These are phyloP conservation scores for Coniochaeta sp. DNA, from an alignment of 2,329 filamentous ascomycete genomes.

Conservation along the genomic window DNA sequence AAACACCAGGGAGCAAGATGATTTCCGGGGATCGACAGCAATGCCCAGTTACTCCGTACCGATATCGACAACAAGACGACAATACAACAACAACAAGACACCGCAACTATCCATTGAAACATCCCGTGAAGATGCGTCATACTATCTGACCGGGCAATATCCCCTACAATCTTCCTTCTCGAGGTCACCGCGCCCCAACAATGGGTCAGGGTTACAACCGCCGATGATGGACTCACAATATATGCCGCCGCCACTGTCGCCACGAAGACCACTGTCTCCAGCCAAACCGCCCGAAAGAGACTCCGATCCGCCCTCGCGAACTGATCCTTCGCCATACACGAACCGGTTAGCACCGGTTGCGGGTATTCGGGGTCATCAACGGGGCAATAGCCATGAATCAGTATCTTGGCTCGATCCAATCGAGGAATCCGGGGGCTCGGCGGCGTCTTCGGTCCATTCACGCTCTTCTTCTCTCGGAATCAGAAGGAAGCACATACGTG, in stretches of 20 bases:
- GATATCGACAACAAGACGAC: constrained; percentile 14
- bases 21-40: constrained; percentile 12
- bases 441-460: constrained; percentile 73
- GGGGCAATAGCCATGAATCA: constrained; percentile 67
- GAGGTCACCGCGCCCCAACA: constrained; percentile 29
- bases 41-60: constrained; percentile 18
- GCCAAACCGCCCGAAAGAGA: constrained; percentile 22
- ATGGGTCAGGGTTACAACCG: constrained; percentile 33
- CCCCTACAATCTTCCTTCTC: constrained; percentile 48
- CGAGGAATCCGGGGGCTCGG: constrained; percentile 80
- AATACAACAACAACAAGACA: constrained; percentile 13
- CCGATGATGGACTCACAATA: constrained; percentile 49
- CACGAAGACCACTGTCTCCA: constrained; percentile 49
- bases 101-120: constrained; percentile 12
- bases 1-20: constrained; percentile 33
- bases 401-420: constrained; percentile 94
- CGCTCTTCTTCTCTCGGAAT: constrained; percentile 64
- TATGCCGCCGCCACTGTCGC: constrained; percentile 66
- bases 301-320: constrained; percentile 10
- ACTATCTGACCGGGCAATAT: constrained; percentile 23
- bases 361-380: constrained; percentile 30
- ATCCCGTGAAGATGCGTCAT: constrained; percentile 16
- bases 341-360: constrained; percentile 8
- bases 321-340: constrained; percentile 10
- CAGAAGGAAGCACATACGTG: constrained; percentile 62